phyloP scores from a whole-genome alignment of 129 eudicot species.

The Flaveria bidentis region DNA sequence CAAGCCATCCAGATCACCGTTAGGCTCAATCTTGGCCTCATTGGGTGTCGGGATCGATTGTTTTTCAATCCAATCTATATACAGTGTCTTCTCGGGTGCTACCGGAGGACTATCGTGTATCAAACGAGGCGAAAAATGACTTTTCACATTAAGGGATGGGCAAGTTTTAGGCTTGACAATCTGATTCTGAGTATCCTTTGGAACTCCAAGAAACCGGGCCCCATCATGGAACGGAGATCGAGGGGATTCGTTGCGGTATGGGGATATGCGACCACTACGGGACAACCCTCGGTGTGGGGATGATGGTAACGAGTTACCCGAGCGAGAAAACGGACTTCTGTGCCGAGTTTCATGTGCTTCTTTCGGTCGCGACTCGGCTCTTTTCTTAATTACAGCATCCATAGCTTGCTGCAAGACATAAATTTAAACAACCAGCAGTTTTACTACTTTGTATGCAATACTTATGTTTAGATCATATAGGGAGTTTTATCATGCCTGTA shows the following conservation, averaged over 20 bases:
- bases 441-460: not conserved
- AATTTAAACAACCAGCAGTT: not conserved
- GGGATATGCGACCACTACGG: slow-evolving; percentile 60
- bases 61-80: slow-evolving; percentile 54
- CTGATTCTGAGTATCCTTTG: slow-evolving; percentile 54
- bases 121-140: slow-evolving; percentile 41
- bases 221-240: slow-evolving; percentile 74
- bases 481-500: too few species aligned
- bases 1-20: slow-evolving; percentile 16
- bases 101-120: slow-evolving; percentile 33
- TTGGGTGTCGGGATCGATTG: slow-evolving; percentile 25
- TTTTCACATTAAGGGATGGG: slow-evolving; percentile 37
- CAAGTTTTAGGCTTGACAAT: slow-evolving; percentile 40
- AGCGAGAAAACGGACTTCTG: slow-evolving; percentile 33
- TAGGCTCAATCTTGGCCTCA: slow-evolving; percentile 1
- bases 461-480: not conserved
- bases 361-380: slow-evolving; percentile 49
- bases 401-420: slow-evolving; percentile 51
- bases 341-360: slow-evolving; percentile 48
- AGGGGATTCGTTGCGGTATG: slow-evolving; percentile 67
- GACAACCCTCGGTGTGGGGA: slow-evolving; percentile 51
- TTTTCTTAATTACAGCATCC: slow-evolving; percentile 48
- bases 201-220: slow-evolving; percentile 70
- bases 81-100: slow-evolving; percentile 71
- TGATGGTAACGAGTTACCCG: slow-evolving; percentile 42